Base-by-base conservation (phyloP, 2,329 filamentous ascomycete genomes). In the Plenodomus tracheiphilus region DNA sequence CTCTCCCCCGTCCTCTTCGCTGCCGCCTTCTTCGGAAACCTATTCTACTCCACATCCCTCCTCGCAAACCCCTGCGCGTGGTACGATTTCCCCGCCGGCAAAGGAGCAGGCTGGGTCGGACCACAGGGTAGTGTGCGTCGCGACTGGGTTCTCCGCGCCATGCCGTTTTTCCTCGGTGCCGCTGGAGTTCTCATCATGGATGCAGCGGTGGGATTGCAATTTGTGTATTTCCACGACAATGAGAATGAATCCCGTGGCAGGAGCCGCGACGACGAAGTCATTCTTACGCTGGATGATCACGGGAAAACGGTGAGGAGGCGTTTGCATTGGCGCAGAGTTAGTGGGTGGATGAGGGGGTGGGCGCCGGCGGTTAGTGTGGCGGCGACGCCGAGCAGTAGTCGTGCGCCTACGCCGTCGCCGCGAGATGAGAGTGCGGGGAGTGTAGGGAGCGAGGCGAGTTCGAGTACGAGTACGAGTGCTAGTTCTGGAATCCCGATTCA, bases 301-400 rank as follows among this genome's bases (percentile, higher is more conserved):
- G 69, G 69, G 3, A 54, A 57, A 34, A 46, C 56, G 17, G 51
- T 58, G 41, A 46, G 62, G 22, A 71, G 68, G 47, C 71, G 71
- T 45, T 77, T 78, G 75, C 75, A 76, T 43, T 86, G 83, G 84
- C 74, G 76, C 35, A 73, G 77, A 21, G 82, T 85, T 5, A 82
- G 75, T 47, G 84, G 84, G 9, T 86, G 82, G 82, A 85, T 86
- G 83, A 76, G 83, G 50, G 84, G 84, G 2, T 86, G 84, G 84
- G 79, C 85, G 30, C 84, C 84, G 1, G 77, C 72, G 45, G 71
- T 78, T 20, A 73, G 71, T 51, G 72, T 73, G 7, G 66, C 67
- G 5, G 71, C 61, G 0, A 71, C 69, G 4, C 69, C 69, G 3
- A 66, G 55, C 39, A 59, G 52, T 0, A 69, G 65, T 44, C 58